These are phyloP conservation scores for Hippophae gyantsensis DNA, from an alignment of 306 rosid genomes.

Conservation along the genomic window DNA sequence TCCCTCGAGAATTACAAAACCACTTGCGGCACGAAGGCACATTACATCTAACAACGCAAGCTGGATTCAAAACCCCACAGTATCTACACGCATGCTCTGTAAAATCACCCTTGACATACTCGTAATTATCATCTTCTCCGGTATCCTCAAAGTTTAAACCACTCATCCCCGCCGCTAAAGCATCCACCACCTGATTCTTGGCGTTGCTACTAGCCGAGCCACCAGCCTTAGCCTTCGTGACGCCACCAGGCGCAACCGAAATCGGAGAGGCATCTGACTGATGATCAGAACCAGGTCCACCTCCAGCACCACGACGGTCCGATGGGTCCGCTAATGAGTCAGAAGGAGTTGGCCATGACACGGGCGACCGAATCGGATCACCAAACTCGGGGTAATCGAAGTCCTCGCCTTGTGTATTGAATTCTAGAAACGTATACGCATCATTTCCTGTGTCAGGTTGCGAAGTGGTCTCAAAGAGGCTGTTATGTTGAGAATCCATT, in stretches of 20 bases:
- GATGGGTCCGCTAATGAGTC: slow-evolving; percentile 68
- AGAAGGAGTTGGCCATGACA: slow-evolving; percentile 92
- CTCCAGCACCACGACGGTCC: slow-evolving; percentile 27
- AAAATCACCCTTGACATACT: slow-evolving; percentile 82
- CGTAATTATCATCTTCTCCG: slow-evolving; percentile 79
- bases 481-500: slow-evolving; percentile 87
- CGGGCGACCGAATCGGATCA: slow-evolving; percentile 86
- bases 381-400: slow-evolving; percentile 92
- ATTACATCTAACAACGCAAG: slow-evolving; percentile 95
- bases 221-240: slow-evolving; percentile 43
- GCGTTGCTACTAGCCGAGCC: slow-evolving; percentile 46
- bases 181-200: slow-evolving; percentile 70
- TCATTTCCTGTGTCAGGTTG: slow-evolving; percentile 94
- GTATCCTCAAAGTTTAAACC: slow-evolving; percentile 91
- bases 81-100: slow-evolving; percentile 94
- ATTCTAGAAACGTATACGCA: slow-evolving; percentile 96
- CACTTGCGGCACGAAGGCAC: slow-evolving; percentile 97
- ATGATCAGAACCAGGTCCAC: slow-evolving; percentile 53
- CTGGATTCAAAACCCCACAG: slow-evolving; percentile 94
- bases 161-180: slow-evolving; percentile 73
- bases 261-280: slow-evolving; percentile 88
- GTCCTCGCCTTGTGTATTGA: slow-evolving; percentile 96
- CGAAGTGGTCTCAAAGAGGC: slow-evolving; percentile 83
- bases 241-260: slow-evolving; percentile 65
- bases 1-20: slow-evolving; percentile 97